Percentiles rank a stretch among this genome's conserved stretches.
Evolutionary conservation across 805 yeast genomes (phyloP).

Genomic region (Jamesozyma rosinii): DNA sequence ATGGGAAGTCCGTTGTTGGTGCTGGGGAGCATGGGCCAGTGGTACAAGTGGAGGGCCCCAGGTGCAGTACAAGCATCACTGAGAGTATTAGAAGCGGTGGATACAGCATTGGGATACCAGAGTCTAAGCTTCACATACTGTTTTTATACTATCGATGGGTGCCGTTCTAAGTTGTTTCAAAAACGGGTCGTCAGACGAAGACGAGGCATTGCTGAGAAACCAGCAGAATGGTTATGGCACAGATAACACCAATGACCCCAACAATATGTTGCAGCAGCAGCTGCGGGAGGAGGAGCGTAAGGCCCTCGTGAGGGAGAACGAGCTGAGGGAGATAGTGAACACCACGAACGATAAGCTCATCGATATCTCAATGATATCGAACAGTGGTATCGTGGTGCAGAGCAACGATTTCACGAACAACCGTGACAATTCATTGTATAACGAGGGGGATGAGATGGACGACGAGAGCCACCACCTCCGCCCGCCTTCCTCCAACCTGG

Average conservation of each 20-base stretch:
- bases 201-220: conserved; percentile 22
- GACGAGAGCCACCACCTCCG: background rate
- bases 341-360: conserved; percentile 29
- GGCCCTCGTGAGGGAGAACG: conserved; percentile 20
- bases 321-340: conserved; percentile 26
- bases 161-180: conserved; percentile 23
- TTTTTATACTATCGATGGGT: too few species aligned
- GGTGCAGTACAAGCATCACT: too few species aligned
- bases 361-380: conserved; percentile 31
- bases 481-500: conserved; percentile 1
- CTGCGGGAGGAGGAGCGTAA: conserved; percentile 21
- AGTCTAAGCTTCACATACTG: too few species aligned
- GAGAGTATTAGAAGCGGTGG: too few species aligned
- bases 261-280: conserved; percentile 16
- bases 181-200: conserved; percentile 13
- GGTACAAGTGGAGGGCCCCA: too few species aligned
- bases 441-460: conserved; percentile 19
- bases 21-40: too few species aligned
- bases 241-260: conserved; percentile 9
- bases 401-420: conserved; percentile 22
- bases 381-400: conserved; percentile 28
- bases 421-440: conserved; percentile 35
- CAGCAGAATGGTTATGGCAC: conserved; percentile 23
- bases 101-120: too few species aligned
- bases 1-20: too few species aligned